Evolutionary conservation across 2,329 filamentous ascomycete genomes (phyloP).

Genomic region (Trichoderma sp.): DNA sequence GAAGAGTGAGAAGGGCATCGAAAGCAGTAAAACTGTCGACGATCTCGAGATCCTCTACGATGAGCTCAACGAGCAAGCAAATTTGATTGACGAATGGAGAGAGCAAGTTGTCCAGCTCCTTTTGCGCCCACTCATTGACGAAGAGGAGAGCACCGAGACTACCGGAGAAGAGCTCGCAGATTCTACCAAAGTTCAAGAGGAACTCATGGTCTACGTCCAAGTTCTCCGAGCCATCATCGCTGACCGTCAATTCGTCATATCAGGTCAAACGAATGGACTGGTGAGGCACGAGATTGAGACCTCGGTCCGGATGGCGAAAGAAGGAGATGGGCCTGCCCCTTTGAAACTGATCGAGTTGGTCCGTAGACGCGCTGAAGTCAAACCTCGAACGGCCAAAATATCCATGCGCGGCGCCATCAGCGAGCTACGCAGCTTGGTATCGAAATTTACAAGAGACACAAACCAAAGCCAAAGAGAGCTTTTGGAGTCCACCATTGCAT

Average conservation of each 20-base stretch:
- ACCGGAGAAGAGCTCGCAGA: slow-evolving; percentile 89
- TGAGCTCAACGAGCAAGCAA: slow-evolving; percentile 69
- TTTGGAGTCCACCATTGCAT: slow-evolving; percentile 64
- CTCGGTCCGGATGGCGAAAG: slow-evolving; percentile 59
- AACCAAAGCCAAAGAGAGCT: slow-evolving; percentile 51
- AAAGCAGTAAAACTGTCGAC: slow-evolving; percentile 65
- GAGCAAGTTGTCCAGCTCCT: slow-evolving; percentile 70
- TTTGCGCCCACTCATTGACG: slow-evolving; percentile 73
- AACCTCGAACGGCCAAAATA: slow-evolving; percentile 49
- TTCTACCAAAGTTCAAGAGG: slow-evolving; percentile 83
- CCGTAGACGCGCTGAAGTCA: slow-evolving; percentile 44
- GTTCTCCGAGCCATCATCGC: slow-evolving; percentile 71
- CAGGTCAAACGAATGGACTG: slow-evolving; percentile 73
- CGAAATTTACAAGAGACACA: slow-evolving; percentile 32
- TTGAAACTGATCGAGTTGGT: slow-evolving; percentile 57
- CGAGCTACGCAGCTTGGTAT: slow-evolving; percentile 66
- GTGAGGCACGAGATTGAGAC: slow-evolving; percentile 68
- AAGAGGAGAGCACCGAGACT: slow-evolving; percentile 68
- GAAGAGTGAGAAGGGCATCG: slow-evolving; percentile 62
- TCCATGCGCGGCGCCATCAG: slow-evolving; percentile 71
- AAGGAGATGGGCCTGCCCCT: slow-evolving; percentile 69
- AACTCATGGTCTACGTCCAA: slow-evolving; percentile 83
- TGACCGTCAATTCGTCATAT: slow-evolving; percentile 74
- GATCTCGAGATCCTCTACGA: slow-evolving; percentile 63
- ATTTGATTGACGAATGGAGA: slow-evolving; percentile 71